These are phyloP conservation scores for Globisporangium camurandrum DNA, from an alignment of 352 stramenopile species.

Conservation along the genomic window DNA sequence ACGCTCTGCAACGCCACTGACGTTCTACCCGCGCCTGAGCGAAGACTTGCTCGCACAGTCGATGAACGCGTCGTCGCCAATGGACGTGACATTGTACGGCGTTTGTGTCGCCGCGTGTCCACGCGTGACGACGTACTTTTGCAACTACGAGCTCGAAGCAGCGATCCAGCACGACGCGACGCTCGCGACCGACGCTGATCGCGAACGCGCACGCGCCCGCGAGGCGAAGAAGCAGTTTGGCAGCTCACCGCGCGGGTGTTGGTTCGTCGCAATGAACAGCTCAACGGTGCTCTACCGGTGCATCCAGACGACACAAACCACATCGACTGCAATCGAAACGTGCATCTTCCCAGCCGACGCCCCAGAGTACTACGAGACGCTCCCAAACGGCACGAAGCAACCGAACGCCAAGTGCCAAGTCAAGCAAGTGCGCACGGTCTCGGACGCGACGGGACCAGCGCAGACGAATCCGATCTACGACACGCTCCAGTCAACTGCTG, in stretches of 20 bases:
- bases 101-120: slow-evolving; percentile 60
- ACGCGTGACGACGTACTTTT: slow-evolving; percentile 42
- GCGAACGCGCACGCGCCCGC: slow-evolving; percentile 34
- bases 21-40: slow-evolving; percentile 72
- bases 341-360: slow-evolving; percentile 63
- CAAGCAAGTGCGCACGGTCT: slow-evolving; percentile 51
- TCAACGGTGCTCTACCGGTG: slow-evolving; percentile 73
- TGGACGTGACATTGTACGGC: slow-evolving; percentile 59
- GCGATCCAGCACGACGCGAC: slow-evolving; percentile 31
- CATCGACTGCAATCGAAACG: slow-evolving; percentile 48
- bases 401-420: slow-evolving; percentile 72
- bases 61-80: slow-evolving; percentile 32
- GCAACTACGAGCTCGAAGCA: slow-evolving; percentile 66
- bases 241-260: slow-evolving; percentile 40
- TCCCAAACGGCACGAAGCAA: slow-evolving; percentile 30
- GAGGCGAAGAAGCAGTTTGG: slow-evolving; percentile 32
- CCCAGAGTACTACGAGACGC: slow-evolving; percentile 55
- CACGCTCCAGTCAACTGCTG: slow-evolving; percentile 40
- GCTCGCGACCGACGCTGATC: slow-evolving; percentile 27
- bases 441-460: slow-evolving; percentile 41
- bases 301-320: slow-evolving; percentile 59
- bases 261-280: slow-evolving; percentile 57
- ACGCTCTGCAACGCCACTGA: slow-evolving; percentile 22
- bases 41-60: slow-evolving; percentile 64
- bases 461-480: slow-evolving; percentile 73